Evolutionary conservation across 345 rosid species (phyloP).

Genomic region (Kernera saxatilis): DNA sequence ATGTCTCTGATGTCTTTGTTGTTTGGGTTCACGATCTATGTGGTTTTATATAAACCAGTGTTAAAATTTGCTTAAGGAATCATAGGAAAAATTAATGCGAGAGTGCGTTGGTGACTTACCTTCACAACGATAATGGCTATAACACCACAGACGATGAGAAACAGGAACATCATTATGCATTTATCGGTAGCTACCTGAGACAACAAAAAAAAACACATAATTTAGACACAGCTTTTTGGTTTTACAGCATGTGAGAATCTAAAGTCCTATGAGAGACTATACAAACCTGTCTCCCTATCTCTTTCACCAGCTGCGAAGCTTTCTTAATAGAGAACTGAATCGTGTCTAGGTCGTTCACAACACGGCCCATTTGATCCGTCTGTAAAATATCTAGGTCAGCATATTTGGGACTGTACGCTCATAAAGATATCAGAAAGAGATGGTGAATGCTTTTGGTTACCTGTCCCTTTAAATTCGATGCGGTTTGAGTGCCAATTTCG

Average conservation of each 20-base stretch:
- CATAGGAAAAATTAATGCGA: not conserved
- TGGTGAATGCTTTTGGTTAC: constrained; percentile 28
- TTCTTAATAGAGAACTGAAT: constrained; percentile 96
- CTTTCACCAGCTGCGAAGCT: constrained; percentile 94
- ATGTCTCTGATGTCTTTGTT: constrained; percentile 90
- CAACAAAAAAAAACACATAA: not conserved
- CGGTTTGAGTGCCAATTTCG: constrained; percentile 90
- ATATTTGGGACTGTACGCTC: not conserved
- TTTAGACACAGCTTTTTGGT: not conserved
- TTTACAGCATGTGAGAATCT: not conserved
- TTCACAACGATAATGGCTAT: constrained; percentile 83
- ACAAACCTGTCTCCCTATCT: constrained; percentile 90
- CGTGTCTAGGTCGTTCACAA: constrained; percentile 84
- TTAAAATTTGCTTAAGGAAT: not conserved
- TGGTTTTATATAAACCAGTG: not conserved
- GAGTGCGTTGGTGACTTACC: constrained; percentile 41
- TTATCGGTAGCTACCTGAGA: constrained; percentile 86
- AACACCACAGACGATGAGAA: constrained; percentile 88
- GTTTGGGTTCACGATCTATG: constrained; percentile 75
- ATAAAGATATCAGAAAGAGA: not conserved
- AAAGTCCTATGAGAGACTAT: not conserved
- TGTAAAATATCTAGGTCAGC: constrained; percentile 22
- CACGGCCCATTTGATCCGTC: constrained; percentile 99
- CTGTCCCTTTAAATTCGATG: constrained; percentile 83
- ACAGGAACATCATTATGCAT: constrained; percentile 92